phyloP scores from a whole-genome alignment of 1,139 yeast species.

The Scheffersomyces titani region DNA sequence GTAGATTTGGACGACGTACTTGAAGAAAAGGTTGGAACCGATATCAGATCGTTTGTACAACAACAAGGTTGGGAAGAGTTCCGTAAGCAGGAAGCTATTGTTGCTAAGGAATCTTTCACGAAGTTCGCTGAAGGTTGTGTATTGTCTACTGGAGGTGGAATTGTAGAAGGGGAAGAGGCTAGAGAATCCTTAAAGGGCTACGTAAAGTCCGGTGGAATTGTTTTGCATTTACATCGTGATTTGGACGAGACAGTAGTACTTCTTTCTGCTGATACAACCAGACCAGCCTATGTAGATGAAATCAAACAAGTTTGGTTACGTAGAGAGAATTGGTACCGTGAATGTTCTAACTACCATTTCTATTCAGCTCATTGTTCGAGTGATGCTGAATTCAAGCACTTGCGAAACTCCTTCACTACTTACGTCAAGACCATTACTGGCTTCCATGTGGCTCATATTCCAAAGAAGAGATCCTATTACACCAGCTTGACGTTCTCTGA shows the following conservation, averaged over 20 bases:
- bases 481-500: slow-evolving; percentile 69
- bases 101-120: slow-evolving; percentile 54
- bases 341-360: slow-evolving; percentile 77
- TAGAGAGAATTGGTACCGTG: slow-evolving; percentile 78
- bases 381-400: slow-evolving; percentile 54
- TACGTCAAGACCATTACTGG: slow-evolving; percentile 72
- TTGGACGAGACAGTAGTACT: slow-evolving; percentile 77
- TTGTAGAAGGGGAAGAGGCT: slow-evolving; percentile 77
- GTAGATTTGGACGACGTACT: slow-evolving; percentile 78
- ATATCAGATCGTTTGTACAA: slow-evolving; percentile 69
- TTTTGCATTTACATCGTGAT: slow-evolving; percentile 87
- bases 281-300: slow-evolving; percentile 87
- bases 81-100: slow-evolving; percentile 64
- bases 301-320: slow-evolving; percentile 80
- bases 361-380: slow-evolving; percentile 72
- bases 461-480: slow-evolving; percentile 63
- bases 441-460: slow-evolving; percentile 38
- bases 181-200: slow-evolving; percentile 62
- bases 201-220: slow-evolving; percentile 64
- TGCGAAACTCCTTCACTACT: slow-evolving; percentile 59
- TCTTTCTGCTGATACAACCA: slow-evolving; percentile 70
- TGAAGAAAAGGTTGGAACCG: slow-evolving; percentile 54
- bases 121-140: slow-evolving; percentile 60
- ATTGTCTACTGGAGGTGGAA: slow-evolving; percentile 95
- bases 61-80: slow-evolving; percentile 84